Evolutionary conservation across 129 eudicot genomes (phyloP), one percentile per base, ranked within the genome.

Genomic region (Gnaphalium uliginosum): DNA sequence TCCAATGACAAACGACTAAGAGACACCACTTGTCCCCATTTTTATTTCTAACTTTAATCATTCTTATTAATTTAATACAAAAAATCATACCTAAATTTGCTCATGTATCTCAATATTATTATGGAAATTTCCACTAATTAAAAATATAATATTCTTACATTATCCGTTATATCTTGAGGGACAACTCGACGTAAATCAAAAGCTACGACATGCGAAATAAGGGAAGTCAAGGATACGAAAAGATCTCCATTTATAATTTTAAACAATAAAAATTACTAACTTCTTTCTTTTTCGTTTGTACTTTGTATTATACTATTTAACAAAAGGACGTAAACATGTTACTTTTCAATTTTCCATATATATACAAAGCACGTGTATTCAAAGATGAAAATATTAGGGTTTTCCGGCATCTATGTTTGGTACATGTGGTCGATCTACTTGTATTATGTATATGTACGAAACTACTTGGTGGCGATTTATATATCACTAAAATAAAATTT

Each of bases 1-100:
- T 57, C 71, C 71, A 57, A 67, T 79, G 73, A 79, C 78, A 65
- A 65, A 19, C 27, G 68, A 54, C 78, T 79, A 64, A 39, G 50
- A 48, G 60, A 71, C 78, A 62, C 24, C 68, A 21, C 72, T 53
- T 56, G 54, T 66, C 74, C 39, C 53, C 66, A 60, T 70, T 68
- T n/a, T 30, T 33, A 23, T 76, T 15, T 8, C 10, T 13, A 69
- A 35, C 22, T 67, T 59, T 60, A 58, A 21, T 25, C 54, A 59
- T 58, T 51, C 3, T 15, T 0, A 59, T 59, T 73, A 35, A 58
- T 59, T 25, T 73, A 59, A 59, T 73, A 8, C 25, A 24, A 56
- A 37, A 23, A 37, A 35, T 73, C 58, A 2, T 35, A 73, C 57
- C 58, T 59, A 23, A 59, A 35, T 58, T 37, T 15, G 56, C 24